Evolutionary conservation across 164 flowering plant genomes (phyloP).

Genomic region (Nelumbo lutea): DNA sequence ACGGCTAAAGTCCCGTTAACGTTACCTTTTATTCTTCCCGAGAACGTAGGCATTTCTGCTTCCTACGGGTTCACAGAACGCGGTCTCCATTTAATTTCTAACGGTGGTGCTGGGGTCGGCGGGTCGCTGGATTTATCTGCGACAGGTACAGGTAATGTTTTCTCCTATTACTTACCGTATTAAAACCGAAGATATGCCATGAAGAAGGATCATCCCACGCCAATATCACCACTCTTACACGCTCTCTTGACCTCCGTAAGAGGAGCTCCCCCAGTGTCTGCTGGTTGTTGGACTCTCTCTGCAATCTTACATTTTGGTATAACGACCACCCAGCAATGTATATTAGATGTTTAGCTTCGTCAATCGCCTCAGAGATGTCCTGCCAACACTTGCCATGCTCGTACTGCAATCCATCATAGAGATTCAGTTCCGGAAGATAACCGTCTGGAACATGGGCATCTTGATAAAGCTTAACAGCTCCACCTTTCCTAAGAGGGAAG

Average conservation of each 20-base stretch:
- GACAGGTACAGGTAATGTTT: too few species aligned
- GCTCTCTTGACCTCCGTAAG: conserved; percentile 84
- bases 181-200: conserved; percentile 66
- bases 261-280: conserved; percentile 71
- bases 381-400: conserved; percentile 93
- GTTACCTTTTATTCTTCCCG: too few species aligned
- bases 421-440: conserved; percentile 56
- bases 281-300: conserved; percentile 46
- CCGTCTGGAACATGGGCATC: conserved; percentile 97
- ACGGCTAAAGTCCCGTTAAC: too few species aligned
- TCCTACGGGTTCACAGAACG: too few species aligned
- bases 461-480: conserved; percentile 85
- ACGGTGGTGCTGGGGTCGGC: too few species aligned
- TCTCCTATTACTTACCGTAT: conserved; percentile 41
- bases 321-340: conserved; percentile 98
- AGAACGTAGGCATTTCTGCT: too few species aligned
- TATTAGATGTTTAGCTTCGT: conserved; percentile 63
- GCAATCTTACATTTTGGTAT: conserved; percentile 71
- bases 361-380: conserved; percentile 77
- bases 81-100: too few species aligned
- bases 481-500: conserved; percentile 88
- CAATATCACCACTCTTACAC: conserved; percentile 88
- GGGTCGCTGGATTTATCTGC: too few species aligned
- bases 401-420: conserved; percentile 57
- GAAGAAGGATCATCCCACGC: conserved; percentile 99